Evolutionary conservation across 2,329 filamentous ascomycete genomes (phyloP).

Genomic region (Pseudogymnoascus sp.): DNA sequence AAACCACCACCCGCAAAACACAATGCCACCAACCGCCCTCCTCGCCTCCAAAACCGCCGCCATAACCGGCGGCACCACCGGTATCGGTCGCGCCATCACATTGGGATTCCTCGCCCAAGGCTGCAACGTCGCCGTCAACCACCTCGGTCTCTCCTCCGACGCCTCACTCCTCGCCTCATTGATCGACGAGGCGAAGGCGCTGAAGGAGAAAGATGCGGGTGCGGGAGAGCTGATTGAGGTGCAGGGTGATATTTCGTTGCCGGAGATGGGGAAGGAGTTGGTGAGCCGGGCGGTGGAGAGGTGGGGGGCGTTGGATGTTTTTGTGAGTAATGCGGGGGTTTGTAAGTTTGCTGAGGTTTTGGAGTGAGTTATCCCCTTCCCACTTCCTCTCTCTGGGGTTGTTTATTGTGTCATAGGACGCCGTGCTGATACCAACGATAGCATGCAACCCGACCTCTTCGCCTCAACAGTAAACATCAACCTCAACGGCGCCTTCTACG

Average conservation of each 20-base stretch:
- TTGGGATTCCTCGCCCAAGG: constrained; percentile 72
- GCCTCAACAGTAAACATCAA: constrained; percentile 67
- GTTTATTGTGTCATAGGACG: too few species aligned
- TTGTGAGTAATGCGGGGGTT: constrained; percentile 82
- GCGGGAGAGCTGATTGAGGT: constrained; percentile 55
- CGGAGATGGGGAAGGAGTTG: constrained; percentile 59
- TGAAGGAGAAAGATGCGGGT: constrained; percentile 34
- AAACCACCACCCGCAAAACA: constrained; percentile 6
- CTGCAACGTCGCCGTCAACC: constrained; percentile 71
- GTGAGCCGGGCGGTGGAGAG: constrained; percentile 55
- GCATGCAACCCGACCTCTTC: constrained; percentile 61
- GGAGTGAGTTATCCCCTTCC: constrained; percentile 37
- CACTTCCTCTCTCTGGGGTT: too few species aligned
- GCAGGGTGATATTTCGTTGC: constrained; percentile 67
- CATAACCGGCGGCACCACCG: constrained; percentile 79
- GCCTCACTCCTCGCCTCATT: constrained; percentile 43
- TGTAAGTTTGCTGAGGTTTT: constrained; percentile 86
- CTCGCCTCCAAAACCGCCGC: constrained; percentile 70
- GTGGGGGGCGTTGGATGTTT: constrained; percentile 61
- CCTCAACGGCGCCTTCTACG: constrained; percentile 80
- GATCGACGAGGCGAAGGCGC: constrained; percentile 40
- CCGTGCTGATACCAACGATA: constrained; percentile 20
- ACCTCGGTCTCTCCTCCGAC: constrained; percentile 54
- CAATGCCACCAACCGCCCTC: constrained; percentile 32
- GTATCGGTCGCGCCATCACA: constrained; percentile 78